Base-by-base conservation (phyloP, 2,329 filamentous ascomycete genomes). In the Aspergillus sp. region DNA sequence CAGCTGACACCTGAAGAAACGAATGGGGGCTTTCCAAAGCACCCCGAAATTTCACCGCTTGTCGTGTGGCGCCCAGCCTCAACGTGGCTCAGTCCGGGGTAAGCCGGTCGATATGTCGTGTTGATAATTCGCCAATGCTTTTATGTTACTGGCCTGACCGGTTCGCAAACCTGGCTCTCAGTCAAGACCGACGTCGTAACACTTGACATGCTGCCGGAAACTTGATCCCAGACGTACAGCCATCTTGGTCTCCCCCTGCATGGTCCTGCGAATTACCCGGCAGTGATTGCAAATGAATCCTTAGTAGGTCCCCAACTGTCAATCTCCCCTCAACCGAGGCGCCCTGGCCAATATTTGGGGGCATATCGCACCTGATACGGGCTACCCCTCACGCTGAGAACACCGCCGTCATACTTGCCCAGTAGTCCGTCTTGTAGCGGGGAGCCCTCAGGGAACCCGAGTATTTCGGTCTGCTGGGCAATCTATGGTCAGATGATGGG, bases 31-130 rank as follows among this genome's bases (percentile, higher is more conserved):
- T 30, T 9, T 38, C 35, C 35, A 38, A n/a, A 13, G 5, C 35
- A 42, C 13, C 19, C 40, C 7, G 19, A 7, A 42, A 8, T 17
- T 20, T 22, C 40, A 42, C 40, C 40, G 40, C 40, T 42, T 8
- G 6, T n/a, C 13, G 3, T 52, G 50, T 47, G 47, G 46, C 53
- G 50, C 6, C 7, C 35, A 38, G 35, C 36, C 46, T 20, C 16
- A 38, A 24, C 47, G 53, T 55, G 50, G 53, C 53, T 55, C 26
- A 52, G 50, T 55, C 53, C 45, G 53, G 53, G 53, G 53, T 42
- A 55, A 55, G 40, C 40, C 46, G 24, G 35, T 38, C 2, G 35
- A 16, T 14, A 38, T 38, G 35, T 14, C 35, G 16, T 3, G 14
- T 17, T 3, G 3, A 17, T n/a, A 38, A 38, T 38, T 38, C 35